Evolutionary conservation across 108 stramenopile genomes (phyloP), one percentile per base, ranked within the genome.

Genomic region (Pseudonitzschia pungens): DNA sequence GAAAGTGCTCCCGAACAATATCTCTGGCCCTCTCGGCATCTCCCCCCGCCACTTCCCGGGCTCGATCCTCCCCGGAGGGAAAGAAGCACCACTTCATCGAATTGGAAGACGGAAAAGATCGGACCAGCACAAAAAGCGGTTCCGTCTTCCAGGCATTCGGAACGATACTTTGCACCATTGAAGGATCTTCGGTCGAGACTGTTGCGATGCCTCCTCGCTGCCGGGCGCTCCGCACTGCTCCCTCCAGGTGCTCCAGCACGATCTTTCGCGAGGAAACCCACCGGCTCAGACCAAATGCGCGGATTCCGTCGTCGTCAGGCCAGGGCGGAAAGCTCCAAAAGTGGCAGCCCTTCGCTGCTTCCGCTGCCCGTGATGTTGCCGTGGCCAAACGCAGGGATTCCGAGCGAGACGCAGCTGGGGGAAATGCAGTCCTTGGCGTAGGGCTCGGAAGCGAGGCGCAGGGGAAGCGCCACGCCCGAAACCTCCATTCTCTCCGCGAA

Each of bases 371-470:
- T 24, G n/a, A 54, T 20, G 24, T 29, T 11, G 28, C 32, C 8
- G n/a, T 9, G 20, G 58, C 14, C 24, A 15, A 22, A 22, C 16
- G 28, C 20, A 24, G 60, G 60, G 27, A 63, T 63, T 0, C 28
- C 32, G 28, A 63, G 60, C 28, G 60, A 29, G 20, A 63, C 60
- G 28, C 60, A 63, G 28, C 31, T 32, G 0, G 60, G 28, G 20
- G 60, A 63, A 28, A 63, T 29, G 28, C 28, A 32, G 26, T 29
- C 20, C 28, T 63, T 63, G 27, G 60, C 60, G 32, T 63, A 63
- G 10, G 60, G 60, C 27, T 63, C 60, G n/a, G 60, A 22, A 10
- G 60, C 60, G 10, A 63, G 28, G 20, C 60, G 8, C 1, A 63
- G 32, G 28, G 60, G 60, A 8, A 63, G 32, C 7, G 60, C 32